Base-by-base conservation (phyloP, 495 filamentous ascomycete species). In the Chaetomium tenue region DNA sequence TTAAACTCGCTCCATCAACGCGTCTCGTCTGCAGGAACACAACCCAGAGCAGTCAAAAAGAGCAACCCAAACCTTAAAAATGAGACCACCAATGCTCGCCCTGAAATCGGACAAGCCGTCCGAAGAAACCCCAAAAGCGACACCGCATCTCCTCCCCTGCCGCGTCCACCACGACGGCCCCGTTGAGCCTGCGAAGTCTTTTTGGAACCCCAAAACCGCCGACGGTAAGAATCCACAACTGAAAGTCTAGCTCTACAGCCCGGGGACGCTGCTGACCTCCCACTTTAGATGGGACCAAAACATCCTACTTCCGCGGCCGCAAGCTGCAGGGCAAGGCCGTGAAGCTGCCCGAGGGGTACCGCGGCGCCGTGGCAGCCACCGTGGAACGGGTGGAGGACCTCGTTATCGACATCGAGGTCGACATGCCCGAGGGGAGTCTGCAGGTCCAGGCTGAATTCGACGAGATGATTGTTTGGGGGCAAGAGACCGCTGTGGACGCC, bases 91-190 rank as follows among this genome's bases (percentile, higher is more conserved):
- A 46, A 71, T 77, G 20, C 73, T 73, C 44, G 39, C 50, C 2
- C 50, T 76, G 7, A 50, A 63, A 11, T 26, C n/a, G n/a, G 25
- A 63, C 15, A 66, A 64, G 13, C 37, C 66, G 11, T 58, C 62
- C 8, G 54, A 63, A n/a, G 26, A 66, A 18, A n/a, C 48, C 16
- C 39, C 59, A 18, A 83, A 83, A 68, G 83, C 82, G 63, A 88
- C 82, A 2, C 88, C 91, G 0, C 89, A 98, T 74, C 78, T 98
- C 47, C 84, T 98, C 22, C 93, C 93, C 8, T 96, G 92, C 70
- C 83, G 84, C 59, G 86, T 98, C 68, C 83, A 93, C 68, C 87
- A 95, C 71, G 84, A 89, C 71, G 93, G 93, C 7, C 77, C 86
- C 13, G 79, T 92, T 54, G 81, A 87, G 18, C 83, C 87, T 2